Evolutionary conservation across 2,329 filamentous ascomycete genomes (phyloP).

Genomic region (Aspergillus quadricinctus): DNA sequence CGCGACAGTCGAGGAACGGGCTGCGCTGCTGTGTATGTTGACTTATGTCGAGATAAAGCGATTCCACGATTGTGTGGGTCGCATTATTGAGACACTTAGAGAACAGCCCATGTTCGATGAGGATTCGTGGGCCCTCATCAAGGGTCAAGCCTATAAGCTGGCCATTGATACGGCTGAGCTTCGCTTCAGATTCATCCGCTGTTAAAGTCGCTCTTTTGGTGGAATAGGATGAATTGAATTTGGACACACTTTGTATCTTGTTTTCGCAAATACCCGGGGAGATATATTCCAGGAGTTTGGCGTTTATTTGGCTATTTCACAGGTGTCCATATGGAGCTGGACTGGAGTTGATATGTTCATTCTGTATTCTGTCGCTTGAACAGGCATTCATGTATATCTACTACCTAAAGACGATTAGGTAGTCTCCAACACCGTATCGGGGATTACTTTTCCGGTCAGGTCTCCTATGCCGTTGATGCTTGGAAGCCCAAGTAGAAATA

Average conservation of each 20-base stretch:
- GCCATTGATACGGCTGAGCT: neutral
- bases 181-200: neutral
- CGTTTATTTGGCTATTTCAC: neutral
- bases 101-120: conserved; percentile 1
- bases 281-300: neutral
- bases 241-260: neutral
- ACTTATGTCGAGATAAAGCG: conserved; percentile 3
- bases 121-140: conserved; percentile 4
- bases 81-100: neutral
- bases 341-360: neutral
- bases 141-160: conserved; percentile 1
- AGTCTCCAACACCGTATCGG: too few relatives aligned
- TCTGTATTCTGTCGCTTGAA: neutral
- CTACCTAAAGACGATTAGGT: too few relatives aligned
- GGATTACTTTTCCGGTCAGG: too few relatives aligned
- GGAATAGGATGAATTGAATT: neutral
- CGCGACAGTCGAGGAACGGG: neutral
- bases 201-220: neutral
- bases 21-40: neutral
- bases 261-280: neutral
- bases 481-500: neutral
- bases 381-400: neutral
- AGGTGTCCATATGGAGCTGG: neutral
- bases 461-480: too few relatives aligned
- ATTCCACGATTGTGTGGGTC: neutral